Evolutionary conservation across 2,329 filamentous ascomycete genomes (phyloP), one percentile per base, ranked within the genome.

Genomic region (Diaporthe vexans): DNA sequence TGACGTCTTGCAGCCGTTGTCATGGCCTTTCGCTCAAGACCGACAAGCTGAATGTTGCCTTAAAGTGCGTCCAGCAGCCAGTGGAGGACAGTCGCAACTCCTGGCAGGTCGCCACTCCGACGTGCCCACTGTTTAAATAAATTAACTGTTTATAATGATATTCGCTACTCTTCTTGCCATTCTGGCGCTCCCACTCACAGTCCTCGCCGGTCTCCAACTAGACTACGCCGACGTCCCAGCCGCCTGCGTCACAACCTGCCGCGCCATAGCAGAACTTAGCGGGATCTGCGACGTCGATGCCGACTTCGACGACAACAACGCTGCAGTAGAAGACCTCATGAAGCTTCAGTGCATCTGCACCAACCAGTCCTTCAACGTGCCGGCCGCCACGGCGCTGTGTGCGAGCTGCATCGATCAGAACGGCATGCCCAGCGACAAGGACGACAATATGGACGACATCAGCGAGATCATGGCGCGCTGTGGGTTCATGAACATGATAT

Each of bases 251-350:
- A 29, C 35, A 4, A 70, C 67, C 9, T 70, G 67, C 52, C 67
- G 67, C 7, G 51, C 67, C 19, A 24, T 70, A 11, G 67, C 67
- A 29, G 33, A 52, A 29, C 10, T 70, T 15, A 70, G 67, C 51
- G 67, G 67, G 51, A 70, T 70, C 51, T 70, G 67, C 67, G 51
- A 70, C 51, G 67, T 70, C 35, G 51, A 70, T 17, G 67, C 67
- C 67, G 51, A 70, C 4, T 70, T 70, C n/a, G n/a, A 70, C 24
- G 67, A 70, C 7, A 37, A 37, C 13, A 57, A 52, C 8, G 51
- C 56, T 9, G 33, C 29, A 15, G 21, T 52, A 7, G 67, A 70
- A n/a, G 67, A 70, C 67, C 51, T 54, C 35, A 57, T 70, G 67
- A 70, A 70, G 40, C 67, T 70, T 1, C 67, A 70, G 51, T 70